These are phyloP conservation scores for Trametes elegans DNA, from an alignment of 768 basidiomycete genomes.

Conservation along the genomic window DNA sequence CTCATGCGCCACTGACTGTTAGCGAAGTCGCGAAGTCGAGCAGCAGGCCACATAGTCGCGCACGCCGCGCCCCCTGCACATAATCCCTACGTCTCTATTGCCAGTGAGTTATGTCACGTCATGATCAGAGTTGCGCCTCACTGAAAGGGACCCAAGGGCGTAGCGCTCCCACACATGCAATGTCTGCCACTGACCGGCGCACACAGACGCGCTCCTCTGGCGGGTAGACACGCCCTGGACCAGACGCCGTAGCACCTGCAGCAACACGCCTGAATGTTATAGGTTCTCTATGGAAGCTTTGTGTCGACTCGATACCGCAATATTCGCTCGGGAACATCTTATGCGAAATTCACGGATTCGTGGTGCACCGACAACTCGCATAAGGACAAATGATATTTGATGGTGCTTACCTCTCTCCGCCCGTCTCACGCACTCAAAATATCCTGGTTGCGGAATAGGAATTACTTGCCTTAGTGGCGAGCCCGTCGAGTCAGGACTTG, in stretches of 20 bases:
- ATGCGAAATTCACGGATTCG: constrained; percentile 12
- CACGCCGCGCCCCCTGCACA: not conserved
- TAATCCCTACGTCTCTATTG: not conserved
- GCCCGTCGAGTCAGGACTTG: not conserved
- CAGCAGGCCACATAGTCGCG: not conserved
- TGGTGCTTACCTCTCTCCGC: not conserved
- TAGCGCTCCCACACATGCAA: not conserved
- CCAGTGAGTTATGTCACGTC: not conserved
- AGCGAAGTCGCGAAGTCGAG: constrained; percentile 2
- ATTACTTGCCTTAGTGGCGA: not conserved
- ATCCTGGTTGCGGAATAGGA: not conserved
- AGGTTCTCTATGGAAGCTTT: not conserved
- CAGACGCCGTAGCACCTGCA: not conserved
- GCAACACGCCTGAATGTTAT: not conserved
- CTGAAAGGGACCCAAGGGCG: not conserved
- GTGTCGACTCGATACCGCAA: not conserved
- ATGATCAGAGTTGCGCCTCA: not conserved
- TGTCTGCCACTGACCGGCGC: too few species aligned
- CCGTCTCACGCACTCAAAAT: not conserved
- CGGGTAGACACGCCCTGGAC: too few species aligned
- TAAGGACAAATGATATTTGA: constrained; percentile 9
- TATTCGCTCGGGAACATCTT: not conserved
- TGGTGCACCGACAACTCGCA: not conserved
- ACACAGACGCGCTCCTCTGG: not conserved
- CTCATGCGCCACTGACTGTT: constrained; percentile 20